These are phyloP conservation scores for Kluyveromyces nonfermentans DNA, from an alignment of 805 yeast species.

Conservation along the genomic window DNA sequence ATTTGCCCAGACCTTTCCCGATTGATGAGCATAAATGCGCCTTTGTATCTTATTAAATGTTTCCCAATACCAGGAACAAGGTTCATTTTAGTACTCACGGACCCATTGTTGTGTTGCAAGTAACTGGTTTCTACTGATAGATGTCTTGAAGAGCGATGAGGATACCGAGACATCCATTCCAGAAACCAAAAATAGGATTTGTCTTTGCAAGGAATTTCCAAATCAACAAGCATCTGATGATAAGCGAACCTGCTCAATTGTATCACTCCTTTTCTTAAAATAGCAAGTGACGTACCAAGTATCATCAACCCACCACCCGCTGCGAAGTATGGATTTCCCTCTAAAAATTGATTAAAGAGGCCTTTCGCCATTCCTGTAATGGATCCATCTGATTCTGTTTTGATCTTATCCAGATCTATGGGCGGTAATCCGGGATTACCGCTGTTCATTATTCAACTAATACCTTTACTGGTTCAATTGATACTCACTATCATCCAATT, in stretches of 20 bases:
- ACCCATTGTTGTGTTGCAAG: constrained; percentile 86
- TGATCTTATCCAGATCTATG: constrained; percentile 7
- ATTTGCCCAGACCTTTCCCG: constrained; percentile 86
- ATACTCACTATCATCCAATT: background rate
- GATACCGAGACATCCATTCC: constrained; percentile 89
- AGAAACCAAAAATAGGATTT: constrained; percentile 91
- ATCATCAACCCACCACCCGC: constrained; percentile 98
- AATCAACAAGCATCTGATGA: constrained; percentile 77
- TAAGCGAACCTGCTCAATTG: constrained; percentile 60
- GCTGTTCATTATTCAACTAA: background rate
- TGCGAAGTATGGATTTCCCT: constrained; percentile 87
- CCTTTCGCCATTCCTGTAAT: constrained; percentile 25
- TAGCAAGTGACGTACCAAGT: constrained; percentile 79
- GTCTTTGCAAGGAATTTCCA: constrained; percentile 89
- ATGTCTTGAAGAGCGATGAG: constrained; percentile 69
- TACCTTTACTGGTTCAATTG: background rate
- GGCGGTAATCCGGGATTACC: constrained; percentile 1
- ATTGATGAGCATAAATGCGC: constrained; percentile 80
- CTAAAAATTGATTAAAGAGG: constrained; percentile 45
- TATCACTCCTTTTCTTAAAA: constrained; percentile 60
- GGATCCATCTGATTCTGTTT: constrained; percentile 13
- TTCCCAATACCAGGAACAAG: constrained; percentile 97
- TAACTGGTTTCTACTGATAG: constrained; percentile 82
- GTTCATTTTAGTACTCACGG: constrained; percentile 76
- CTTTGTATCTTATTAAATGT: constrained; percentile 75